phyloP scores from a whole-genome alignment of 2,329 filamentous ascomycete species.

The Exophiala sp. region DNA sequence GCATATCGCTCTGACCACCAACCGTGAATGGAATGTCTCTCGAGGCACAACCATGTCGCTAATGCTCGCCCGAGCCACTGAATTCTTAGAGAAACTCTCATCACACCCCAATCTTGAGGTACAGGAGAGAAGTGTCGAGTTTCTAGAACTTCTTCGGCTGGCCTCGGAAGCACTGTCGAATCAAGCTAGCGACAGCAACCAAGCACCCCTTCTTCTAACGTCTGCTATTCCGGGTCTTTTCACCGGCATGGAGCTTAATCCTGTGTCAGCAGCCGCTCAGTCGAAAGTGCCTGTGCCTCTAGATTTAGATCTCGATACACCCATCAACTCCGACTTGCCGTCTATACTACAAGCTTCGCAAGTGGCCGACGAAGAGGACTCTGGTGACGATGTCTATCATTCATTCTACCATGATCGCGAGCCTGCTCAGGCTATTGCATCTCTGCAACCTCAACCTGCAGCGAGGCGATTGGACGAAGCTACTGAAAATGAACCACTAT shows the following conservation, averaged over 20 bases:
- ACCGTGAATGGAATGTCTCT: slow-evolving; percentile 66
- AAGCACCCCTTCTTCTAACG: slow-evolving; percentile 79
- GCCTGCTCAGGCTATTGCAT: slow-evolving; percentile 22
- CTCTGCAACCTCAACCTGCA: slow-evolving; percentile 12
- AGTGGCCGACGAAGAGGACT: slow-evolving; percentile 36
- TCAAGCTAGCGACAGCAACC: slow-evolving; percentile 34
- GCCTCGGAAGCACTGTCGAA: slow-evolving; percentile 67
- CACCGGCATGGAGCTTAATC: slow-evolving; percentile 81
- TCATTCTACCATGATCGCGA: slow-evolving; percentile 41
- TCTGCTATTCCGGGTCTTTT: slow-evolving; percentile 89
- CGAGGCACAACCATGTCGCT: slow-evolving; percentile 72
- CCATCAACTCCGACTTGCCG: slow-evolving; percentile 73
- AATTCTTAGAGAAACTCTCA: slow-evolving; percentile 74
- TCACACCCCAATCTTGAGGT: slow-evolving; percentile 87
- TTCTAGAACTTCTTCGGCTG: slow-evolving; percentile 82
- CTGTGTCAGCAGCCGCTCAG: slow-evolving; percentile 78
- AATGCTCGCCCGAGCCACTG: slow-evolving; percentile 74
- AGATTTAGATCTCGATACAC: slow-evolving; percentile 72
- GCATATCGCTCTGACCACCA: slow-evolving; percentile 63
- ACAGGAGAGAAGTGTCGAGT: slow-evolving; percentile 90
- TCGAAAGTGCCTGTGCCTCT: slow-evolving; percentile 77
- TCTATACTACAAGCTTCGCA: slow-evolving; percentile 58
- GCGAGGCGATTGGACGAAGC: slow-evolving; percentile 10
- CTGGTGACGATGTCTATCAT: slow-evolving; percentile 47
- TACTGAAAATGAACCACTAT: slow-evolving; percentile 26